Evolutionary conservation across 371 early-diverging fungal species (phyloP), one percentile per base, ranked within the genome.

Genomic region (Apophysomyces elegans): DNA sequence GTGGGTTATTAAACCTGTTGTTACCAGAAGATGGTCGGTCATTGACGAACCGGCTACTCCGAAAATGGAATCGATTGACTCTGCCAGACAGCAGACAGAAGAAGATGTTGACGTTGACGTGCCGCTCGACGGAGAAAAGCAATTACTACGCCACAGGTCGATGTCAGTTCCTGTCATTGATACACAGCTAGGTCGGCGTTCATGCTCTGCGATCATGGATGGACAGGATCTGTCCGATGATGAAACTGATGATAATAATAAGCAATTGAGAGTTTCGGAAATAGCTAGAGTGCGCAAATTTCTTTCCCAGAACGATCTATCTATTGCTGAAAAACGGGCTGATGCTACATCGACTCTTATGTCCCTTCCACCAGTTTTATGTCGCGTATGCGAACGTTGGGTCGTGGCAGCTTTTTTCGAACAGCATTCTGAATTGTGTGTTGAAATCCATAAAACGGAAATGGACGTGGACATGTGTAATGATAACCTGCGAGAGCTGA

Each of bases 321-420:
- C 54, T 11, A 21, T 21, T 21, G n/a, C 54, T 21, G 37, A 36
- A 1, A 58, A 37, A 37, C 16, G 39, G 0, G 37, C 35, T 16
- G 44, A 36, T n/a, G 57, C 46, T 9, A 44, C 68, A 9, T 57
- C 58, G 38, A 37, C 71, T 0, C 56, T 72, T 12, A 56, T 72
- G 54, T 61, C 65, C 1, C 70, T 75, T 26, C 79, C 72, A 59
- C 88, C 73, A 21, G 84, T 82, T 7, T 77, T 93, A 1, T 95
- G 95, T 73, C 88, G 88, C 38, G 87, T 95, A 9, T 95, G 95
- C 64, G 95, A 95, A 63, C 80, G 88, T 47, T 84, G 81, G 69
- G 84, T 93, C 16, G 88, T 92, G 1, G 88, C 89, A 14, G 70
- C 87, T 1, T 84, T 89, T 47, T 94, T 95, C 74, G 91, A 91